A percentile compares a stretch with the other conserved stretches of the same genome.
phyloP scores from a whole-genome alignment of 2,329 filamentous ascomycete species.

The Dryadomyces quercus-mongolicae region DNA sequence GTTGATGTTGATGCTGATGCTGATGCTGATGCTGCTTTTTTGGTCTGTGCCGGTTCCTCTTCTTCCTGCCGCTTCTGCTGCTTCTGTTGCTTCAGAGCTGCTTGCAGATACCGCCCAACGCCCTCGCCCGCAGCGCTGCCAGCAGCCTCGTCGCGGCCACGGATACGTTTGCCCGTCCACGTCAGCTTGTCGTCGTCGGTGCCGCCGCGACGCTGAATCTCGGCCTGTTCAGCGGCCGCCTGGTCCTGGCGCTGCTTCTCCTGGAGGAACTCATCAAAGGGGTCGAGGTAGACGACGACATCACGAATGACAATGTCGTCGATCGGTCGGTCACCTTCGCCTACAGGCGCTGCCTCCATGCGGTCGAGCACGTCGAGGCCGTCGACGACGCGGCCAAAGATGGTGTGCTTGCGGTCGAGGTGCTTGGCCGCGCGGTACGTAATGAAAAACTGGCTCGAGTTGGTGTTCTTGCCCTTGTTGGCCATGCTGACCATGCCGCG shows the following conservation, averaged over 20 bases:
- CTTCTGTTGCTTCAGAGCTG: conserved; percentile 21
- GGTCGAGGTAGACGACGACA: conserved; percentile 79
- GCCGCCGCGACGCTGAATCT: conserved; percentile 52
- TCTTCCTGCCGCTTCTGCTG: conserved; percentile 3
- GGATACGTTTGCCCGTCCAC: conserved; percentile 89
- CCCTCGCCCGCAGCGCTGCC: conserved; percentile 26
- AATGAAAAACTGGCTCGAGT: conserved; percentile 91
- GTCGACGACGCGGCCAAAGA: conserved; percentile 78
- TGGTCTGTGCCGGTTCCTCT: too few relatives aligned
- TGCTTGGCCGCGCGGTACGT: conserved; percentile 76
- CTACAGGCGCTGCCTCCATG: conserved; percentile 67
- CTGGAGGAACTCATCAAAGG: conserved; percentile 85
- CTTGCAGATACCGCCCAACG: conserved; percentile 76
- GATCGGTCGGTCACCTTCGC: conserved; percentile 62
- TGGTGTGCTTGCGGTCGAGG: conserved; percentile 91
- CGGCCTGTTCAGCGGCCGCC: conserved; percentile 44
- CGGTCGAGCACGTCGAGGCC: conserved; percentile 58
- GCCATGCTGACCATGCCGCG: conserved; percentile 86
- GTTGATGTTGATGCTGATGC: too few relatives aligned
- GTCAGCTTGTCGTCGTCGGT: conserved; percentile 83
- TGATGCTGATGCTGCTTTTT: too few relatives aligned
- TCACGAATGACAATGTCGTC: conserved; percentile 73
- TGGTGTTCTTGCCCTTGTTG: conserved; percentile 97
- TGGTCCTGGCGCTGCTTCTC: conserved; percentile 55
- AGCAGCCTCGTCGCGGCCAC: conserved; percentile 52